These are phyloP conservation scores for Podila horticola DNA, from an alignment of 192 early-diverging fungal species.

Conservation along the genomic window DNA sequence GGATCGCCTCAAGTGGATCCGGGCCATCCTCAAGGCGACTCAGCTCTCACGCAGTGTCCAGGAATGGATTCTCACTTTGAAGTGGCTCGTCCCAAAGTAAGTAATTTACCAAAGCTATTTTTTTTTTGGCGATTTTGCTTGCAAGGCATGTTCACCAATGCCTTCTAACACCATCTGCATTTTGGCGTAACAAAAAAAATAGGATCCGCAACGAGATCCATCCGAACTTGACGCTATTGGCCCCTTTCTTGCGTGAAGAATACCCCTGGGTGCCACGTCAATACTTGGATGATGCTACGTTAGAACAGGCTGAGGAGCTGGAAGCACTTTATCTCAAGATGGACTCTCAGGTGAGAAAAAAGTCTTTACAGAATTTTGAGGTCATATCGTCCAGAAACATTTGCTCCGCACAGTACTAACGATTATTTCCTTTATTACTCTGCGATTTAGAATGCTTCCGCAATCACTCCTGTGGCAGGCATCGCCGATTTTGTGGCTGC, in stretches of 20 bases:
- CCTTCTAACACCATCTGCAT: not conserved
- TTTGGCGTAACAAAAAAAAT: constrained; percentile 3
- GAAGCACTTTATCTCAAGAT: constrained; percentile 24
- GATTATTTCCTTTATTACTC: not conserved
- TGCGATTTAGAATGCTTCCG: constrained; percentile 28
- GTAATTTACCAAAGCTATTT: not conserved
- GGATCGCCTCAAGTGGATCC: constrained; percentile 43
- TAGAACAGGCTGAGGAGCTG: constrained; percentile 33
- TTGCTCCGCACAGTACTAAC: not conserved
- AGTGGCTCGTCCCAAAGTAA: constrained; percentile 50
- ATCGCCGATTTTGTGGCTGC: constrained; percentile 22
- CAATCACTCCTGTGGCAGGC: constrained; percentile 23
- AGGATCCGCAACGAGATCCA: constrained; percentile 50
- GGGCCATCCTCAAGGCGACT: constrained; percentile 31
- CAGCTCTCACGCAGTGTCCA: constrained; percentile 3
- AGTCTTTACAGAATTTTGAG: not conserved
- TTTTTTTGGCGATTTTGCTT: not conserved
- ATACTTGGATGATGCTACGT: constrained; percentile 34
- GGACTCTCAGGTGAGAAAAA: constrained; percentile 28
- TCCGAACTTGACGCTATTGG: constrained; percentile 18
- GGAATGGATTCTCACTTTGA: constrained; percentile 37
- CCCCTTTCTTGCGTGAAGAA: not conserved
- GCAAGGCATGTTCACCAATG: not conserved
- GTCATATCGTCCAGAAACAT: not conserved
- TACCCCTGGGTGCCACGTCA: constrained; percentile 11